Conservation (phyloP, 768 basidiomycete species). For the Termitomyces sp. region DNA sequence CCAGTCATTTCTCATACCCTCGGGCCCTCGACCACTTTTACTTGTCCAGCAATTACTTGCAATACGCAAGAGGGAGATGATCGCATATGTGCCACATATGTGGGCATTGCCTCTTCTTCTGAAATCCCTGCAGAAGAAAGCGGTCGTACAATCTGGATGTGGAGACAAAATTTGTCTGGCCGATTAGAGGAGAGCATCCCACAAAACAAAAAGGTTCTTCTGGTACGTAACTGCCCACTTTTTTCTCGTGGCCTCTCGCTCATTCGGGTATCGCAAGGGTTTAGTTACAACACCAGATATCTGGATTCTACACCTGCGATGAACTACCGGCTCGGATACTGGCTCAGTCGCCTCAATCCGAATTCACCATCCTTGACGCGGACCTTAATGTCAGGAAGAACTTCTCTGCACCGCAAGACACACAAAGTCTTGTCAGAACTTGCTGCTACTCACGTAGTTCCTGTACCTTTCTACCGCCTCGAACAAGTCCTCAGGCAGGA, state of each 20-base stretch:
- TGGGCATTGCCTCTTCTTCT: slow-evolving; percentile 42
- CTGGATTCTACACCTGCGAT: slow-evolving; percentile 19
- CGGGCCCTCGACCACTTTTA: slow-evolving; percentile 57
- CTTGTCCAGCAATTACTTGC: slow-evolving; percentile 49
- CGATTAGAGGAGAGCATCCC: slow-evolving; percentile 23
- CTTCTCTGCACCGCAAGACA: slow-evolving; percentile 10
- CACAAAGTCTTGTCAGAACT: slow-evolving; percentile 13
- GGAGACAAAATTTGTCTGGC: slow-evolving; percentile 48
- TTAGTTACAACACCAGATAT: slow-evolving; percentile 39
- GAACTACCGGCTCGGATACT: slow-evolving; percentile 20
- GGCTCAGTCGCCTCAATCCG: slow-evolving; percentile 24
- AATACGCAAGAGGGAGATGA: slow-evolving; percentile 25
- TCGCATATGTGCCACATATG: slow-evolving; percentile 47
- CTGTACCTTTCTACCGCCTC: slow-evolving; percentile 24
- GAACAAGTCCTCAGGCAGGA: slow-evolving; percentile 14
- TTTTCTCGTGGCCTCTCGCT: slow-evolving; percentile 5
- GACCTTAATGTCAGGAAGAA: slow-evolving; percentile 21
- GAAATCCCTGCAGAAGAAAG: slow-evolving; percentile 33
- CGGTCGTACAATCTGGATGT: slow-evolving; percentile 53
- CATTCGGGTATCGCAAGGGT: slow-evolving; percentile 11
- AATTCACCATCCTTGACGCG: slow-evolving; percentile 23
- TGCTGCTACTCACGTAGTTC: slow-evolving; percentile 23
- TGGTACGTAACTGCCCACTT: slow-evolving; percentile 3
- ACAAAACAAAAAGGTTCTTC: slow-evolving; percentile 29
- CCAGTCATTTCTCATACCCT: slow-evolving; percentile 65